phyloP scores from a whole-genome alignment of 1,284 basidiomycete genomes.

The Ganoderma resinaceum region DNA sequence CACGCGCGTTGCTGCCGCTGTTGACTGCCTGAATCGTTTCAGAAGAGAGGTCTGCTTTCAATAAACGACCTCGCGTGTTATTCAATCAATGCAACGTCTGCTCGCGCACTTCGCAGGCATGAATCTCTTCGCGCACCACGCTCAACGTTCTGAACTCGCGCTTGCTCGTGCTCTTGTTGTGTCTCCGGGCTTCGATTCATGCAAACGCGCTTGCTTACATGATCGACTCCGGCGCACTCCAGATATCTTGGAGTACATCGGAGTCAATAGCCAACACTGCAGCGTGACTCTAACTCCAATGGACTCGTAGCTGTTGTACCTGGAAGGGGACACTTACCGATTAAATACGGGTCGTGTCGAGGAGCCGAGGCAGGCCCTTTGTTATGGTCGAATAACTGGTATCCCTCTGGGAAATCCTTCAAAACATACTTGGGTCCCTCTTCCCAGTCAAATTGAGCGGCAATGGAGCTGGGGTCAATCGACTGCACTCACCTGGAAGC shows the following conservation, averaged over 20 bases:
- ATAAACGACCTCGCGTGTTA: too few relatives aligned
- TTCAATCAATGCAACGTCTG: too few relatives aligned
- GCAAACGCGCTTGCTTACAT: not conserved
- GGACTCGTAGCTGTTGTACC: not conserved
- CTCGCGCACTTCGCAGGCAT: too few relatives aligned
- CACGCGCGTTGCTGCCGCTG: too few relatives aligned
- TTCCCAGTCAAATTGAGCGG: slow-evolving; percentile 34
- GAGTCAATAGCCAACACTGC: not conserved
- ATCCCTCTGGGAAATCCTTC: slow-evolving; percentile 68
- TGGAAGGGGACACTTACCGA: slow-evolving; percentile 53
- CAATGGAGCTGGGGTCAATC: too few relatives aligned
- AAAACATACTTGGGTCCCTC: slow-evolving; percentile 66
- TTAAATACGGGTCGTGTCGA: slow-evolving; percentile 81
- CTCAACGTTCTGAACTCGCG: too few relatives aligned
- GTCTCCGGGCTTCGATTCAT: too few relatives aligned
- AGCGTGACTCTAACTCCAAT: not conserved
- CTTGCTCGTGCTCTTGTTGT: too few relatives aligned
- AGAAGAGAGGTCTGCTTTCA: too few relatives aligned
- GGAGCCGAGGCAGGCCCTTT: slow-evolving; percentile 61
- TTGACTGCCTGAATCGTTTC: too few relatives aligned
- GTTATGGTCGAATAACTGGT: slow-evolving; percentile 77
- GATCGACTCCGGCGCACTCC: not conserved
- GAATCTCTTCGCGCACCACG: too few relatives aligned
- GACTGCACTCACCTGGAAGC: slow-evolving; percentile 51
- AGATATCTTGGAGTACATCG: not conserved